Percentiles rank a stretch among this genome's conserved stretches.
These are phyloP conservation scores for Gastrodia elata DNA, from an alignment of 106 monocot species.

Conservation along the genomic window DNA sequence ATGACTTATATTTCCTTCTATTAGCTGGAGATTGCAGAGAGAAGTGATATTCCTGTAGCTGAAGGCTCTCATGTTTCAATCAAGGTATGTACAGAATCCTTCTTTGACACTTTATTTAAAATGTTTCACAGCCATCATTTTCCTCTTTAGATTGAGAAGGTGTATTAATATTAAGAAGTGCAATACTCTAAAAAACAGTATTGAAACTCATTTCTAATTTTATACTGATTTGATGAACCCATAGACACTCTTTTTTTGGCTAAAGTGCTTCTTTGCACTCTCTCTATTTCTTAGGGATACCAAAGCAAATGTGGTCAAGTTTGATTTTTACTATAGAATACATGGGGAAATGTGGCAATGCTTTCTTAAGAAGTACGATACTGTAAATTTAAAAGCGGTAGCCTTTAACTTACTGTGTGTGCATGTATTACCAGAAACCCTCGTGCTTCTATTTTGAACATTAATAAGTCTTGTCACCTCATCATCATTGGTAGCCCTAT, in stretches of 20 bases:
- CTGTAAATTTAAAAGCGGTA: neutral
- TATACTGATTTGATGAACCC: no score
- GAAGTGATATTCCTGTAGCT: constrained; percentile 83
- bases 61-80: constrained; percentile 92
- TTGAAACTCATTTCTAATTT: no score
- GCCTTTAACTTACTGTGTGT: neutral
- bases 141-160: neutral
- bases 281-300: no score
- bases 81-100: constrained; percentile 38
- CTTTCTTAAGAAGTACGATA: neutral
- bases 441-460: neutral
- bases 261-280: no score
- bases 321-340: no score
- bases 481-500: neutral
- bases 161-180: neutral
- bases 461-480: neutral
- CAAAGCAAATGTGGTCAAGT: no score
- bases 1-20: neutral
- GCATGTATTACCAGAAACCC: neutral
- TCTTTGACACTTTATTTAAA: neutral
- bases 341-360: no score
- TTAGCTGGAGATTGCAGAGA: constrained; percentile 87
- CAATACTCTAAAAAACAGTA: neutral
- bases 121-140: neutral
- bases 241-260: no score